A percentile compares a stretch with the other conserved stretches of the same genome.
Conservation (phyloP, 1,139 yeast genomes). For the Kodamaea ohmeri region DNA sequence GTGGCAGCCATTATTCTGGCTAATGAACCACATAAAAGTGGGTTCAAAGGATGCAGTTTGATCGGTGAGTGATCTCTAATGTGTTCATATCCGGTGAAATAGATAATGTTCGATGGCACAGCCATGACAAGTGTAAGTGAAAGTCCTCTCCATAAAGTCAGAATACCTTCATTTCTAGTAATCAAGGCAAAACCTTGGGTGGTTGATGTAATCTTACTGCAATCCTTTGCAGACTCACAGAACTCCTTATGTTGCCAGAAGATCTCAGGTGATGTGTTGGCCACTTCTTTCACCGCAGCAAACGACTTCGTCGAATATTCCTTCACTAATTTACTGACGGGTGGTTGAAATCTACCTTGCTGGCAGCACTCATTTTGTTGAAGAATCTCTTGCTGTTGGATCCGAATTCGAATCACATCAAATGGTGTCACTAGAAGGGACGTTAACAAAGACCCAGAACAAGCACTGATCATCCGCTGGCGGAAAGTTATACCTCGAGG, state of each 20-base stretch:
- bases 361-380: slow-evolving; percentile 30
- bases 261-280: slow-evolving; percentile 22
- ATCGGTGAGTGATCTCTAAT: slow-evolving; percentile 74
- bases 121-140: slow-evolving; percentile 85
- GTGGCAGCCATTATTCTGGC: slow-evolving; percentile 88
- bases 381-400: slow-evolving; percentile 82
- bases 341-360: slow-evolving; percentile 14
- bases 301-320: slow-evolving; percentile 12
- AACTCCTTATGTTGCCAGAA: slow-evolving; percentile 44
- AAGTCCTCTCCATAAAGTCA: slow-evolving; percentile 87
- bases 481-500: slow-evolving; percentile 39
- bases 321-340: slow-evolving; percentile 10
- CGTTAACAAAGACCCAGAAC: slow-evolving; percentile 86
- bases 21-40: slow-evolving; percentile 79
- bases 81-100: slow-evolving; percentile 90
- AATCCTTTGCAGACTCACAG: slow-evolving; percentile 32
- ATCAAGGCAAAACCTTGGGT: slow-evolving; percentile 71
- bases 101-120: slow-evolving; percentile 87
- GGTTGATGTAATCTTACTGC: slow-evolving; percentile 51
- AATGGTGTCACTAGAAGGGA: slow-evolving; percentile 88
- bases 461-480: slow-evolving; percentile 85
- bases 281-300: slow-evolving; percentile 8
- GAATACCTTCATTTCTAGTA: slow-evolving; percentile 65
- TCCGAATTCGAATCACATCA: slow-evolving; percentile 86
- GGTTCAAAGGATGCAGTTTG: slow-evolving; percentile 52